Conservation (phyloP, 305 asterid species). For the Fraxinus xanthoxyloides region DNA sequence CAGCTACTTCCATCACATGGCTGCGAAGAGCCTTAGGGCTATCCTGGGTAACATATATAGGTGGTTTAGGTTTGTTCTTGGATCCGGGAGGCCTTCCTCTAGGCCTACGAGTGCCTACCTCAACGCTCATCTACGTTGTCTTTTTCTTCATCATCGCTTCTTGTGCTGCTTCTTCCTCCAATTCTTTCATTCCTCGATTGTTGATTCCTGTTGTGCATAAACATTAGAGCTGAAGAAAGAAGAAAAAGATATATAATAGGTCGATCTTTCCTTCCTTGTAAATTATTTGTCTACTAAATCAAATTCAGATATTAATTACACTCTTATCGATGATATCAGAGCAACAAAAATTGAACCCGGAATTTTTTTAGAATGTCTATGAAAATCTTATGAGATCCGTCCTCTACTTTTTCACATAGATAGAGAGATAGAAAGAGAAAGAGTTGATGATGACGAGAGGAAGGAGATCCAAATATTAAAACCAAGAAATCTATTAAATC, state of each 20-base stretch:
- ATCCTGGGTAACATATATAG: conserved; percentile 69
- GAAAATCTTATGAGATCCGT: background rate
- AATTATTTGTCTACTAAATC: background rate
- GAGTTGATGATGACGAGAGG: background rate
- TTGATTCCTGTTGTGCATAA: conserved; percentile 67
- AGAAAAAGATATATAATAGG: background rate
- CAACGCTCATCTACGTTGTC: conserved; percentile 49
- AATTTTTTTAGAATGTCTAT: background rate
- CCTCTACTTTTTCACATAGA: background rate
- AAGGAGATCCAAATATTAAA: background rate
- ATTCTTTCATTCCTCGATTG: conserved; percentile 41
- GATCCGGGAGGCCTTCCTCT: conserved; percentile 81
- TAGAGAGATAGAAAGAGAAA: conserved; percentile 6
- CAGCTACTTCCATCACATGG: conserved; percentile 70
- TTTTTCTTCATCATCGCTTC: conserved; percentile 47
- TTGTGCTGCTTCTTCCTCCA: conserved; percentile 32
- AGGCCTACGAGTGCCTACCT: conserved; percentile 59
- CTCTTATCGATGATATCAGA: background rate
- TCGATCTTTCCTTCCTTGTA: background rate
- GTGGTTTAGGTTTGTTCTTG: conserved; percentile 75
- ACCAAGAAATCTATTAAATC: background rate
- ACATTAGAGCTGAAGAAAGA: conserved; percentile 35
- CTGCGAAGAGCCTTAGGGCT: conserved; percentile 80
- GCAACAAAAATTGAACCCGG: background rate
- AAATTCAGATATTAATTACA: background rate